Evolutionary conservation across 768 basidiomycete genomes (phyloP).

Genomic region (Naematelia encephala): DNA sequence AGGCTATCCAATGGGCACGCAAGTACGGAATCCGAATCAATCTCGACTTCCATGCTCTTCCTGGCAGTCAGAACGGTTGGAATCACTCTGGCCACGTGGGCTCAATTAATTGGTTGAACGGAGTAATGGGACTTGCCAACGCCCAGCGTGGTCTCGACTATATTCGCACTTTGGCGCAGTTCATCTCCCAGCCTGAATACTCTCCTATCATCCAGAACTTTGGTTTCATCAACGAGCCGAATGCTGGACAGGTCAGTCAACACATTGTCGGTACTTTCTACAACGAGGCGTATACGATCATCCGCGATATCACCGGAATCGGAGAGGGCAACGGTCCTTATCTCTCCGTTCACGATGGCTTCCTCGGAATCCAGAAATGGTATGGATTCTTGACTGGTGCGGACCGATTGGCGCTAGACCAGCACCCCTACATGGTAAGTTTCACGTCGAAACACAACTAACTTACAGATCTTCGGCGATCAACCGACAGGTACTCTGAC

Average conservation of each 20-base stretch:
- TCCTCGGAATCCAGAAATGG: conserved; percentile 58
- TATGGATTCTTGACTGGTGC: conserved; percentile 52
- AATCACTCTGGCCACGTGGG: conserved; percentile 86
- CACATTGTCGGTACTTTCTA: conserved; percentile 50
- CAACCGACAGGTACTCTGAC: conserved; percentile 31
- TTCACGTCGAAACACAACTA: neutral
- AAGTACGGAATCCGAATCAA: conserved; percentile 97
- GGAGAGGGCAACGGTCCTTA: conserved; percentile 65
- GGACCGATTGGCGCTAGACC: conserved; percentile 41
- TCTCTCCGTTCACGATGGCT: conserved; percentile 65
- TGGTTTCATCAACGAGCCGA: conserved; percentile 52
- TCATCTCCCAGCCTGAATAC: conserved; percentile 59
- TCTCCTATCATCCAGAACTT: conserved; percentile 44
- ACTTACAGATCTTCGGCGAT: conserved; percentile 31
- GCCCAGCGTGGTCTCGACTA: conserved; percentile 87
- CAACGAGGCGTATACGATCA: conserved; percentile 56
- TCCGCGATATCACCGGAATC: conserved; percentile 68
- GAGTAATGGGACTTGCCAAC: conserved; percentile 92
- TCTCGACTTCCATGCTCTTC: conserved; percentile 65
- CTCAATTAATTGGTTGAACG: conserved; percentile 46
- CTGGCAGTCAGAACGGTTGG: conserved; percentile 65
- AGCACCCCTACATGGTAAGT: conserved; percentile 47
- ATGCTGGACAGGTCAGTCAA: conserved; percentile 36
- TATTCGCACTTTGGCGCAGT: conserved; percentile 86
- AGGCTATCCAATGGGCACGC: conserved; percentile 88